Base-by-base conservation (phyloP, 306 rosid genomes). In the Glycyrrhiza uralensis region DNA sequence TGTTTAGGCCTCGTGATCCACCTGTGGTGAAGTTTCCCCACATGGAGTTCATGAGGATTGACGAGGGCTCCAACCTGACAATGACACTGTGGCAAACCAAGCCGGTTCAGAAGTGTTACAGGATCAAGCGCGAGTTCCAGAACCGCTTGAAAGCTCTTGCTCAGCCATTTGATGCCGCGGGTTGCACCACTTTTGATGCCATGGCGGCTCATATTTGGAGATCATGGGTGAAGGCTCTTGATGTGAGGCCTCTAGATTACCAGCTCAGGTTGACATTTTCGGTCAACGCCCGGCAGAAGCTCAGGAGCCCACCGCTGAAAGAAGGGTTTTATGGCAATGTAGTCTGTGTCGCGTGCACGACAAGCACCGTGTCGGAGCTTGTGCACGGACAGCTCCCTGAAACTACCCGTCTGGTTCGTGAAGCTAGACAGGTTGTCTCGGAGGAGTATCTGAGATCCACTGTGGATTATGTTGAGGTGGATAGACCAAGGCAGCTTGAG, bases 121-220 rank as follows among this genome's bases (percentile, higher is more conserved):
- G 89, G n/a, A 57, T 94, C 54, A 85, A 82, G 80, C 83, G 85
- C 0, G 89, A 85, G 52, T 95, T 89, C 18, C 99, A 91, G n/a
- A 66, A 77, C 22, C 19, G 71, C 18, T 42, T 89, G 29, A 89
- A 95, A 72, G 19, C 83, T 2, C 39, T 71, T 2, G 96, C 90
- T 17, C 90, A 82, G 13, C 79, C 79, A 2, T 78, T 62, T 20
- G 88, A 87, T 44, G 67, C 51, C 42, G 63, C 54, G 0, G 78
- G 75, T 1, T 87, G 94, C 81, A 85, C 93, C 7, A 76, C 96
- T 15, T 95, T 95, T 24, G 99, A 89, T 69, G 97, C 93, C 12
- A 91, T 89, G 87, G 87, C 96, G 0, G 97, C 96, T 17, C 97
- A 89, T 59, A 67, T 95, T 26, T 95, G 99, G 97, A 82, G 96